Percentiles rank a stretch among this genome's conserved stretches.
Evolutionary conservation across 768 basidiomycete species (phyloP).

Genomic region (Suillus fuscotomentosus): DNA sequence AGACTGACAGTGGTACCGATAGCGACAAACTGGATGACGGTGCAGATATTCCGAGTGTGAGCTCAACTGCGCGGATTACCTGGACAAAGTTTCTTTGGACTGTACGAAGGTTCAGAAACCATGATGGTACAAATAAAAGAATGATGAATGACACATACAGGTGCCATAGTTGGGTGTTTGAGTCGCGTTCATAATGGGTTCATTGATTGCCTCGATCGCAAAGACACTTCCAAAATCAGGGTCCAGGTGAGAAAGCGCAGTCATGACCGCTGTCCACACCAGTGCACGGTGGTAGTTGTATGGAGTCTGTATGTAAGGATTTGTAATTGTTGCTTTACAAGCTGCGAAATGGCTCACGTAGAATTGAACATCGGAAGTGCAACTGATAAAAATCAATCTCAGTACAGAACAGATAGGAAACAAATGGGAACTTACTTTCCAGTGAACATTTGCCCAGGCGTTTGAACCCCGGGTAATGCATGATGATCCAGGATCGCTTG

Average conservation of each 20-base stretch:
- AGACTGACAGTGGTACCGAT: conserved; percentile 13
- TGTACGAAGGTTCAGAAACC: conserved; percentile 24
- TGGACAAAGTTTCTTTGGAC: conserved; percentile 71
- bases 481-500: conserved; percentile 70
- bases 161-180: conserved; percentile 68
- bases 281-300: conserved; percentile 77
- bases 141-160: conserved; percentile 46
- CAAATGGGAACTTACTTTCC: conserved; percentile 47
- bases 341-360: conserved; percentile 46
- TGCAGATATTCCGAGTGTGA: conserved; percentile 52
- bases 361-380: conserved; percentile 68
- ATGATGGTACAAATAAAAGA: not conserved
- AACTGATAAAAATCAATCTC: conserved; percentile 38
- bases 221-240: conserved; percentile 63
- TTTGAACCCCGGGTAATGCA: conserved; percentile 69
- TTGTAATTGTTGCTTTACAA: conserved; percentile 1
- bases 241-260: conserved; percentile 66
- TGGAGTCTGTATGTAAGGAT: conserved; percentile 45
- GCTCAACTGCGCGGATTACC: conserved; percentile 62
- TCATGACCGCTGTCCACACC: conserved; percentile 82
- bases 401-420: not conserved
- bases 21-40: conserved; percentile 6
- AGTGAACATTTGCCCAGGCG: conserved; percentile 60
- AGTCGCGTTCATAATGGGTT: conserved; percentile 70
- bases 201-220: conserved; percentile 75